These are phyloP conservation scores for Apocynum venetum DNA, from an alignment of 257 asterid species.

Conservation along the genomic window DNA sequence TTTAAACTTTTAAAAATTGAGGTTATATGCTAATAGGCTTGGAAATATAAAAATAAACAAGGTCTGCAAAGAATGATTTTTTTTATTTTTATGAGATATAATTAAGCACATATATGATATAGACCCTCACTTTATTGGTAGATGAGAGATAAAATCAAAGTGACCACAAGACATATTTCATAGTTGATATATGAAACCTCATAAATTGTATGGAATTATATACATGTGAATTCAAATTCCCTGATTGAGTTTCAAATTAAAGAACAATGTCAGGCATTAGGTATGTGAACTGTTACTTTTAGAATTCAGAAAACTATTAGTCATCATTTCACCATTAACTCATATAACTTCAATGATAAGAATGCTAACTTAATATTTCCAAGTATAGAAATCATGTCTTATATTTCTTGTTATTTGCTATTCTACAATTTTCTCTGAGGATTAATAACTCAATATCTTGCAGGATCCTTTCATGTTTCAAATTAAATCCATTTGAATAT, in stretches of 20 bases:
- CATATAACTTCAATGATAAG: neutral
- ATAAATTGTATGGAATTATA: neutral
- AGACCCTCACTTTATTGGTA: neutral
- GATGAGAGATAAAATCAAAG: neutral
- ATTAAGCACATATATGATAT: neutral
- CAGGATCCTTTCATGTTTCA: constrained; percentile 99
- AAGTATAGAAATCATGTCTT: too few relatives aligned
- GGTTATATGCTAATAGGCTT: neutral
- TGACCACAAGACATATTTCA: neutral
- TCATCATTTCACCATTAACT: neutral
- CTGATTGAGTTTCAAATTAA: neutral
- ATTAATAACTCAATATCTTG: constrained; percentile 20
- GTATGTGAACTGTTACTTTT: neutral
- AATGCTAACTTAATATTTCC: neutral
- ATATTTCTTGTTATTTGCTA: neutral
- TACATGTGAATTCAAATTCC: neutral
- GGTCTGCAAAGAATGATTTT: neutral
- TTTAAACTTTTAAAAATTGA: neutral
- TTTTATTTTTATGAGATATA: neutral
- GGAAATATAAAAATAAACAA: neutral
- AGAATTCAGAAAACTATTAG: neutral
- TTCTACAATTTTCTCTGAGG: neutral
- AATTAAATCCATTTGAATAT: constrained; percentile 86
- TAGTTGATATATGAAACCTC: neutral
- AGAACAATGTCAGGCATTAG: neutral